Evolutionary conservation across 768 basidiomycete genomes (phyloP), one percentile per base, ranked within the genome.

Genomic region (Podaxis sp.): DNA sequence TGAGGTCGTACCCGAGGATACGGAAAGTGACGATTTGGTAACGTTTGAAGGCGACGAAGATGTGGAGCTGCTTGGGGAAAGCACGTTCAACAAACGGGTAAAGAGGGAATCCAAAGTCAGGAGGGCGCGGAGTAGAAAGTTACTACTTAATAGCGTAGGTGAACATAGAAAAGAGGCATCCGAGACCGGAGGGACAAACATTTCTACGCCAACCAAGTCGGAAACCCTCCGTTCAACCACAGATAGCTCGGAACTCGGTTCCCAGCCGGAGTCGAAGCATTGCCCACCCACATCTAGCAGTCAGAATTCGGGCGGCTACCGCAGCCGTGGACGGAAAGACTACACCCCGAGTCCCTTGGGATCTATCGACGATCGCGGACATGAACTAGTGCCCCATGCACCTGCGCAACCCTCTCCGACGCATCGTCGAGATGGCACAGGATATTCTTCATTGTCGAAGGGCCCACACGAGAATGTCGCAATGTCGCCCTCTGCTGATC

Each of bases 21-120:
- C 65, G 11, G 44, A 59, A 11, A 38, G 41, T n/a, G 53, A 89
- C 4, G 89, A 92, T 66, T 74, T 89, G 63, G 90, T 90, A 4
- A 88, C 91, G 68, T 93, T 91, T 68, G 89, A 92, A 64, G 90
- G 90, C 26, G 91, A 93, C 17, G 38, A 41, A 48, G 85, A 89
- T 63, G 75, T 81, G 13, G 74, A 77, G 15, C 72, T 84, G 20
- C 85, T 84, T 1, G 87, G 83, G 7, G 90, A 91, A 66, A 76
- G 70, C 8, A 72, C 75, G 63, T 75, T 93, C 26, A 86, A 81
- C 56, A 70, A 74, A 30, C 74, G 72, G 33, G 73, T 93, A 36
- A 81, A 79, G 71, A 84, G 84, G 69, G 84, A 87, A 69, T 90
- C 90, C 13, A 84, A 80, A 20, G 46, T 61, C 11, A 36, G 59